Evolutionary conservation across 1,284 basidiomycete species (phyloP).

Genomic region (Pyrrhoderma lamaoense): DNA sequence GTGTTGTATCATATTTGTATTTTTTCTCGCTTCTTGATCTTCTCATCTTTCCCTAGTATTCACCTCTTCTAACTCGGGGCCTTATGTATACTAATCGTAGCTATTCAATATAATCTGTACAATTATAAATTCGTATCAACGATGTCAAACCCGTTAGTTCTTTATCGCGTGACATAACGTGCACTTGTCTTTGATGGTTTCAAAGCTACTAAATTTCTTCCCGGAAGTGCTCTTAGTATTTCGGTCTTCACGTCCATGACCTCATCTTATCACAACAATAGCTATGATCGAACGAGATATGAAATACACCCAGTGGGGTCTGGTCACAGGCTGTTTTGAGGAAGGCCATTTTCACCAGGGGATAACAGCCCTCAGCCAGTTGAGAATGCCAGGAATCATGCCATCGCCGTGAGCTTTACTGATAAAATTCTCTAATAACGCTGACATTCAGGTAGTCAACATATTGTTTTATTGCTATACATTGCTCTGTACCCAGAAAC

Average conservation of each 20-base stretch:
- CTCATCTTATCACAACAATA: background rate
- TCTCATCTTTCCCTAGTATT: no score
- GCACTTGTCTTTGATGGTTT: background rate
- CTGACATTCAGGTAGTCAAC: constrained; percentile 33
- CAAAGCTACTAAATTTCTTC: background rate
- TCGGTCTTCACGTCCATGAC: no score
- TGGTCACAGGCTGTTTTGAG: constrained; percentile 65
- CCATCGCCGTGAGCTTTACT: constrained; percentile 43
- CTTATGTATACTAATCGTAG: no score
- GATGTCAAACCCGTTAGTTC: no score
- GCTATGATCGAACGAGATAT: constrained; percentile 26
- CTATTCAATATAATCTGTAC: no score
- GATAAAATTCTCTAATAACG: background rate
- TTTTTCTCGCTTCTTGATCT: no score
- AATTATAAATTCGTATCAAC: no score
- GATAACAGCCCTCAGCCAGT: constrained; percentile 49
- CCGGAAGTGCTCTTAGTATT: no score
- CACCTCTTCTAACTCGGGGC: no score
- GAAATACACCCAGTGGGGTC: constrained; percentile 43
- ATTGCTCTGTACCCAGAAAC: constrained; percentile 54
- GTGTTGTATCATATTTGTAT: no score
- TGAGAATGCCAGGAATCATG: constrained; percentile 45
- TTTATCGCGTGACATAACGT: constrained; percentile 13
- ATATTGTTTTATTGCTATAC: constrained; percentile 60
- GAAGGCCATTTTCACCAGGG: constrained; percentile 66